phyloP scores from a whole-genome alignment of 371 early-diverging fungal species.

The Mucor racemosus region DNA sequence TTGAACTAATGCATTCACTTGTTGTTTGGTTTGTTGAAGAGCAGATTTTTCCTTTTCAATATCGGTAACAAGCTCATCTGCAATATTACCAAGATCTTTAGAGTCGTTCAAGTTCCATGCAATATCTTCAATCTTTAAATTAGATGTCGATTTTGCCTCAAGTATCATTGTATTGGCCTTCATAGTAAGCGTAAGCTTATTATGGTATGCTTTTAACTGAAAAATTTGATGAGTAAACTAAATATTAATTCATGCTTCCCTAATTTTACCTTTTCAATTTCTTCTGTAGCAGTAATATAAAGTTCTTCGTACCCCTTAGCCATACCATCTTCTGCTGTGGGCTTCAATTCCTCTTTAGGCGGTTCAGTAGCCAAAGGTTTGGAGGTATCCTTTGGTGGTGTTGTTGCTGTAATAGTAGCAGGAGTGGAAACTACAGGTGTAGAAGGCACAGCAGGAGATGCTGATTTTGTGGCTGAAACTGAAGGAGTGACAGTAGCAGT shows the following conservation, averaged over 20 bases:
- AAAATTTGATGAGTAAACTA: background rate
- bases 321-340: constrained; percentile 33
- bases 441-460: background rate
- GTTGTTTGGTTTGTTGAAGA: background rate
- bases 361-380: background rate
- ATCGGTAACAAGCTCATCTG: constrained; percentile 9
- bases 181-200: constrained; percentile 4
- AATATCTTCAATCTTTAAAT: background rate
- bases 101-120: constrained; percentile 27
- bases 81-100: constrained; percentile 9
- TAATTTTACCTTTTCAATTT: constrained; percentile 26
- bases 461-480: background rate
- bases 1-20: background rate
- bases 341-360: constrained; percentile 15
- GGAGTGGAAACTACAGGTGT: background rate
- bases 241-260: background rate
- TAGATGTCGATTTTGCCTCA: constrained; percentile 9
- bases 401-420: background rate
- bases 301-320: constrained; percentile 34
- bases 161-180: background rate
- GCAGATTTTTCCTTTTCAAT: background rate
- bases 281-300: constrained; percentile 26
- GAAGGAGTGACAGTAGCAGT: constrained; percentile 1
- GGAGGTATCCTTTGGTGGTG: background rate
- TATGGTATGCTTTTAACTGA: constrained; percentile 18